Evolutionary conservation across 208 protist species (phyloP).

Genomic region (Trypanosoma mega): DNA sequence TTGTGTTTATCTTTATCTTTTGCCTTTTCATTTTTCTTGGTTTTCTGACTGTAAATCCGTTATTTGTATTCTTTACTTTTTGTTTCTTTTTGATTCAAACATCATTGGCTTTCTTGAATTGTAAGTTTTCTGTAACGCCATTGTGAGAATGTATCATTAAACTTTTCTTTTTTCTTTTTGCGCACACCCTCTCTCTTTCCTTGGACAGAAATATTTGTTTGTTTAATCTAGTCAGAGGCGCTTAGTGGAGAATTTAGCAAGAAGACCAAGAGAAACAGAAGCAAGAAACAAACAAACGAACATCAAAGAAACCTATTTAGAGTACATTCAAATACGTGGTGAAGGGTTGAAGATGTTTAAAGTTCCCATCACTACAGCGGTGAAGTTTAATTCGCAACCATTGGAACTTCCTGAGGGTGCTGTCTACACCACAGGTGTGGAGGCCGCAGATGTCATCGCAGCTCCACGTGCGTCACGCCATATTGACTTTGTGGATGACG

Average conservation of each 20-base stretch:
- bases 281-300: not conserved
- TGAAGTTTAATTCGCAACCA: conserved; percentile 27
- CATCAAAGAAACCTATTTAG: not conserved
- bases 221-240: not conserved
- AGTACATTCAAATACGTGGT: not conserved
- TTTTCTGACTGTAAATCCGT: too few relatives aligned
- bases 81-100: too few relatives aligned
- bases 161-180: too few relatives aligned
- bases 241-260: too few relatives aligned
- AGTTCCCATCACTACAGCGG: conserved; percentile 15
- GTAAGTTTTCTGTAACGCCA: too few relatives aligned
- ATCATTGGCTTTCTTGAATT: too few relatives aligned
- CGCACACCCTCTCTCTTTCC: too few relatives aligned
- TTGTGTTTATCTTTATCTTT: not conserved
- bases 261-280: not conserved
- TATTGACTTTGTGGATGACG: conserved; percentile 78
- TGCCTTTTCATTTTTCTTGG: not conserved
- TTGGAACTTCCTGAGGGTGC: conserved; percentile 7
- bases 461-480: conserved; percentile 35
- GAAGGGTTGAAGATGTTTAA: conserved; percentile 5
- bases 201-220: too few relatives aligned
- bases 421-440: conserved; percentile 21
- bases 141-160: too few relatives aligned
- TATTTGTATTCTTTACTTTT: too few relatives aligned
- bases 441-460: conserved; percentile 20